Conservation (phyloP, 805 yeast species). For the Saccharomycopsis fibuligera region DNA sequence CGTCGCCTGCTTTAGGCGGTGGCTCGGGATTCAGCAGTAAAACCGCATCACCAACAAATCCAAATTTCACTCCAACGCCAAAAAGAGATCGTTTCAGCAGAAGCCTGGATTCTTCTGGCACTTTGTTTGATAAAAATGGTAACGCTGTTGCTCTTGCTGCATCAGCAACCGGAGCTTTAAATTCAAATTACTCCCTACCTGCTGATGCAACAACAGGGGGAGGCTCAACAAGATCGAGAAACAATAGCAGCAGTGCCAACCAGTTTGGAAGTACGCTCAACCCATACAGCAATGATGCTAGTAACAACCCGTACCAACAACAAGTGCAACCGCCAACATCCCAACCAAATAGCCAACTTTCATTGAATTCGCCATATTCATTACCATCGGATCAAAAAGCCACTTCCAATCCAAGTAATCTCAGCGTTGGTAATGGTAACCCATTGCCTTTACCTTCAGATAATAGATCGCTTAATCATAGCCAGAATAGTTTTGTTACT, state of each 20-base stretch:
- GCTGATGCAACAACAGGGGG: background rate
- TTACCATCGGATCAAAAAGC: background rate
- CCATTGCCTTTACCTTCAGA: slow-evolving; percentile 10
- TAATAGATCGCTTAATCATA: background rate
- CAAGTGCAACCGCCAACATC: no score
- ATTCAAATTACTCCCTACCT: no score
- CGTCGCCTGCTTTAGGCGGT: slow-evolving; percentile 39
- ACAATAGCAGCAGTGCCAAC: no score
- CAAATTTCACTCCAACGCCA: slow-evolving; percentile 33
- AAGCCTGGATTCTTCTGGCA: slow-evolving; percentile 16
- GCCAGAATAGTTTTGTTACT: background rate
- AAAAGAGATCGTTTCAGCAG: slow-evolving; percentile 18
- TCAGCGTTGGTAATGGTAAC: slow-evolving; percentile 19
- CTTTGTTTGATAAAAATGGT: background rate
- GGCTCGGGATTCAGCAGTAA: background rate
- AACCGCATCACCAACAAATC: slow-evolving; percentile 30
- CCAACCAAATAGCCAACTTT: no score
- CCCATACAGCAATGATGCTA: no score
- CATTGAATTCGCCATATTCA: background rate
- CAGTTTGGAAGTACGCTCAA: no score
- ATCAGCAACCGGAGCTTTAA: background rate
- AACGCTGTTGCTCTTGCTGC: background rate
- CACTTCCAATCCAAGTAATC: background rate
- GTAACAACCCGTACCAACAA: no score
- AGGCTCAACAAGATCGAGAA: background rate